Percentiles rank a stretch among this genome's conserved stretches.
phyloP scores from a whole-genome alignment of 139 green algal genomes.

The Edaphochlamys debaryana region DNA sequence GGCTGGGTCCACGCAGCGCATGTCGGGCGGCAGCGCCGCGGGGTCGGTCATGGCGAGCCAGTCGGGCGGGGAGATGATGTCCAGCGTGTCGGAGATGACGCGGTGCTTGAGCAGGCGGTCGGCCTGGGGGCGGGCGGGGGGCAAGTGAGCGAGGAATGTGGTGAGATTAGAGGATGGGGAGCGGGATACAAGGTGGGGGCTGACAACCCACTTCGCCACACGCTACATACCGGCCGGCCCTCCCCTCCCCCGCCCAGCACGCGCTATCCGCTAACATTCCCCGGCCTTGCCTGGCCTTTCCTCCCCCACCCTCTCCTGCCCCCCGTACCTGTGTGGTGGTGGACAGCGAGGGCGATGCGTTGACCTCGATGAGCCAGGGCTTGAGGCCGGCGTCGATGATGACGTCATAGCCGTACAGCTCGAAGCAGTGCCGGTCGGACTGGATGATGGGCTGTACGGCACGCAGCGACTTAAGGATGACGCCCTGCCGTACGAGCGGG shows the following conservation, averaged over 20 bases:
- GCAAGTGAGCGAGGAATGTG: not conserved
- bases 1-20: conserved; percentile 14
- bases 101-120: conserved; percentile 72
- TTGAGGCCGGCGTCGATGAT: conserved; percentile 74
- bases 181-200: too few species aligned
- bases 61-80: conserved; percentile 58
- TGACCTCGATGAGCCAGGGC: conserved; percentile 85
- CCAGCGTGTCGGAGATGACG: conserved; percentile 68
- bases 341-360: conserved; percentile 46
- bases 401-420: conserved; percentile 84
- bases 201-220: too few species aligned
- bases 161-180: not conserved
- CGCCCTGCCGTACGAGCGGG: not conserved
- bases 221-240: too few species aligned
- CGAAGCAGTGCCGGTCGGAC: conserved; percentile 83
- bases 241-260: not conserved
- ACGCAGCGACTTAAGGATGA: conserved; percentile 59
- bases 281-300: too few species aligned
- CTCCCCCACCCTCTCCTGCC: not conserved
- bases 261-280: too few species aligned
- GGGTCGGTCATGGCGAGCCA: conserved; percentile 45
- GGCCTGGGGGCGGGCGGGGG: conserved; percentile 46
- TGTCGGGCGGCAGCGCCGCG: conserved; percentile 12
- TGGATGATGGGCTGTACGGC: conserved; percentile 78
- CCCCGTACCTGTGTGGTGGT: conserved; percentile 22